Percentiles rank a stretch among this genome's conserved stretches.
phyloP scores from a whole-genome alignment of 768 basidiomycete genomes.

The Russula vinacea region DNA sequence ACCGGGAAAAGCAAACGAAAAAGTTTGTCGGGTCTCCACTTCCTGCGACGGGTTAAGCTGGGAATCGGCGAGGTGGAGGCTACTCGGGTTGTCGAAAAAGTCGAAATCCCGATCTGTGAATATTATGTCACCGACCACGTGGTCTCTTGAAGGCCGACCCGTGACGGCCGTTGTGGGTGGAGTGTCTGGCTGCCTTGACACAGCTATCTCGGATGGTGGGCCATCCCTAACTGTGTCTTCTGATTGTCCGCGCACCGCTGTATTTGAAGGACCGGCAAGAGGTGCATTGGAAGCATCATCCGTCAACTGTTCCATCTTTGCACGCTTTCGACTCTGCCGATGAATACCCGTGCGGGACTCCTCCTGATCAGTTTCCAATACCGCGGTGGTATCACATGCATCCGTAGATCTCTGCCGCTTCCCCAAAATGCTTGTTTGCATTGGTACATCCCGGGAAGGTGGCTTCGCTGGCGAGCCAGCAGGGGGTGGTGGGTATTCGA shows the following conservation, averaged over 20 bases:
- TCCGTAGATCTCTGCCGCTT: conserved; percentile 60
- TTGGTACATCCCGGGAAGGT: conserved; percentile 38
- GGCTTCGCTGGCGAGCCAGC: conserved; percentile 27
- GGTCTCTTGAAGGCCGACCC: conserved; percentile 9
- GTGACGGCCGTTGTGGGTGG: not conserved
- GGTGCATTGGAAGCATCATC: conserved; percentile 28
- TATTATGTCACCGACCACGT: conserved; percentile 24
- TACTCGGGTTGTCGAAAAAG: conserved; percentile 29
- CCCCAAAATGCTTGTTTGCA: conserved; percentile 51
- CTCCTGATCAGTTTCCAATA: conserved; percentile 45
- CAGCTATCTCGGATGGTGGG: not conserved
- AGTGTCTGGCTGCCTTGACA: conserved; percentile 7
- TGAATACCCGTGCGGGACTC: conserved; percentile 39
- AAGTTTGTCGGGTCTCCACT: conserved; percentile 27
- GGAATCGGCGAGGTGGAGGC: conserved; percentile 19
- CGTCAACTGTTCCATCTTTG: conserved; percentile 37
- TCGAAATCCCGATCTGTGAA: conserved; percentile 31
- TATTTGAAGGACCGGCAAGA: conserved; percentile 23
- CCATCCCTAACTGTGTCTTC: conserved; percentile 3
- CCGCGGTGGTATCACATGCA: conserved; percentile 43
- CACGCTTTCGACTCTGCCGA: conserved; percentile 54
- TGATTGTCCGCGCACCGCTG: not conserved
- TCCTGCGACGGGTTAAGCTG: conserved; percentile 10
- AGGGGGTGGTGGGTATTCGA: conserved; percentile 29
- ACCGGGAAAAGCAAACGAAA: conserved; percentile 27